These are phyloP conservation scores for Kuraishia piskuri DNA, from an alignment of 805 yeast species.

Conservation along the genomic window DNA sequence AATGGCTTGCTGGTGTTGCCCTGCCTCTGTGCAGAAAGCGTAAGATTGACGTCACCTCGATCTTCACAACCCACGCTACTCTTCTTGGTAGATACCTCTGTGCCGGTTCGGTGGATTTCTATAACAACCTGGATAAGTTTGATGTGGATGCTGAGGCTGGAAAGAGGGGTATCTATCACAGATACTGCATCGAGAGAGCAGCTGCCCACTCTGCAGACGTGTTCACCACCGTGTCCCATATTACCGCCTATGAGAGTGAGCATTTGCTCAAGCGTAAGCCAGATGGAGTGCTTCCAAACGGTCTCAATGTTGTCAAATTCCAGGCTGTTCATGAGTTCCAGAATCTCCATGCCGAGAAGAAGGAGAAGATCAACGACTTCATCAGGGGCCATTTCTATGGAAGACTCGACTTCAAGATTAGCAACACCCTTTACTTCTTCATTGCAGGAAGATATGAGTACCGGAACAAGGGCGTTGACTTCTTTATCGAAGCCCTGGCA, in stretches of 20 bases:
- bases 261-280: constrained; percentile 92
- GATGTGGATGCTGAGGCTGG: constrained; percentile 99
- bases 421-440: constrained; percentile 89
- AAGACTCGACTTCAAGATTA: constrained; percentile 88
- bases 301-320: constrained; percentile 90
- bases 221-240: constrained; percentile 94
- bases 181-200: constrained; percentile 94
- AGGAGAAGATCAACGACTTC: constrained; percentile 89
- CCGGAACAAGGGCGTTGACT: constrained; percentile 94
- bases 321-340: constrained; percentile 98
- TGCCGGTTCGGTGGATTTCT: constrained; percentile 95
- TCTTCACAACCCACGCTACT: constrained; percentile 97
- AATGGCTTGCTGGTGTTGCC: constrained; percentile 97
- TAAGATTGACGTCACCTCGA: constrained; percentile 86
- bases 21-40: constrained; percentile 88
- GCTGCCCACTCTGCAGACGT: constrained; percentile 96
- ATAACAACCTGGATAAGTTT: constrained; percentile 77
- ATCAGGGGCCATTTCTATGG: constrained; percentile 97
- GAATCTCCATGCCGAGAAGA: constrained; percentile 85
- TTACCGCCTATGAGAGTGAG: constrained; percentile 94
- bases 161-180: constrained; percentile 91
- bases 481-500: constrained; percentile 88
- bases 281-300: constrained; percentile 96
- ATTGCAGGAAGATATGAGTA: constrained; percentile 97
- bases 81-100: constrained; percentile 89